Evolutionary conservation across 2,329 filamentous ascomycete genomes (phyloP).

Genomic region (Trichoderma asperellum): DNA sequence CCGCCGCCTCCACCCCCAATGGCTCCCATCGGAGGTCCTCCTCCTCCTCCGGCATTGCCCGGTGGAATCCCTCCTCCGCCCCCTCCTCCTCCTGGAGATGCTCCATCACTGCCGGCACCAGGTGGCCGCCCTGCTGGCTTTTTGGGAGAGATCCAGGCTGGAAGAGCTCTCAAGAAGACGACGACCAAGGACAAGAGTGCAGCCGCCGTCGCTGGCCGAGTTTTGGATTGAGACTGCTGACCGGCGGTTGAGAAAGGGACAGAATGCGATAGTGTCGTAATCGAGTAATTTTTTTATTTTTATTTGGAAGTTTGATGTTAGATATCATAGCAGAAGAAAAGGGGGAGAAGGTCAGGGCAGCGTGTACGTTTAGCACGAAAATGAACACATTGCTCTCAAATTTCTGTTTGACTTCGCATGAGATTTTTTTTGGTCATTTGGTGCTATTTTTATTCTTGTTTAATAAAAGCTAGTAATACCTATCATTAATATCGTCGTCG

Average conservation of each 20-base stretch:
- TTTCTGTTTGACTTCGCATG: not conserved
- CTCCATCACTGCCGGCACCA: conserved; percentile 50
- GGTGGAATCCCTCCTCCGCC: conserved; percentile 48
- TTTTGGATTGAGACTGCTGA: conserved; percentile 54
- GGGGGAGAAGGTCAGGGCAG: not conserved
- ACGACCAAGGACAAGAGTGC: conserved; percentile 84
- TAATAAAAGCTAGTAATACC: not conserved
- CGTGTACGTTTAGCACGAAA: conserved; percentile 14
- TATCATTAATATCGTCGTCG: not conserved
- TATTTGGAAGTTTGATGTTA: not conserved
- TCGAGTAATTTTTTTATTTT: not conserved
- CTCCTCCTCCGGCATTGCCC: conserved; percentile 42
- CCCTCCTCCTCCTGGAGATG: conserved; percentile 51
- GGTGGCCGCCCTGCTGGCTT: conserved; percentile 64
- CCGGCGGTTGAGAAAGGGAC: not conserved
- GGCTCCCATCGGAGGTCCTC: conserved; percentile 37
- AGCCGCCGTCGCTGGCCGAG: conserved; percentile 74
- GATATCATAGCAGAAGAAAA: not conserved
- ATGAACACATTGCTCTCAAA: conserved; percentile 12
- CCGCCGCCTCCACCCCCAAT: conserved; percentile 39
- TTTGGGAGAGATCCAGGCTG: conserved; percentile 80
- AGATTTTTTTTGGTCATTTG: conserved; percentile 22
- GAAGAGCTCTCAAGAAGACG: conserved; percentile 81
- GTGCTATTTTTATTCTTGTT: not conserved
- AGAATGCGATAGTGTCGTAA: not conserved